Conservation (phyloP, 495 filamentous ascomycete genomes). For the Evansstolkia leycettana region DNA sequence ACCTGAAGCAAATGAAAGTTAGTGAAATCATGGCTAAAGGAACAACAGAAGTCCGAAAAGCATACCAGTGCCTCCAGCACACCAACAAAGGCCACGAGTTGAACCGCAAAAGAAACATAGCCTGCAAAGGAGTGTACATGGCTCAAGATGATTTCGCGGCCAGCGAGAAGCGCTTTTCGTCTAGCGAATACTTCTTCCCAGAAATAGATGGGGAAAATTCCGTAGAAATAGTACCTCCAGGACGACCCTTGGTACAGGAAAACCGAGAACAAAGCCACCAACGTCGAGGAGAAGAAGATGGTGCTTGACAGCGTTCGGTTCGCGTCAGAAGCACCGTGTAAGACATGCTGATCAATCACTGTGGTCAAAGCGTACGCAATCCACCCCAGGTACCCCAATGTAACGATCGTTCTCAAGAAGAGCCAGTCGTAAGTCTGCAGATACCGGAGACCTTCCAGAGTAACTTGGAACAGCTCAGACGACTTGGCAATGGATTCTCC, state of each 20-base stretch:
- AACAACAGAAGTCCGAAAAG: conserved; percentile 4
- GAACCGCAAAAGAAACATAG: conserved; percentile 41
- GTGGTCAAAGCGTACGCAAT: conserved; percentile 90
- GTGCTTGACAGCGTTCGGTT: conserved; percentile 49
- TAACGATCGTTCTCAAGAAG: conserved; percentile 88
- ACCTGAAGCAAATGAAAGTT: conserved; percentile 33
- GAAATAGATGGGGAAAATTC: conserved; percentile 81
- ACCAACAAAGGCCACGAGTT: conserved; percentile 51
- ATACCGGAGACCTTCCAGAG: conserved; percentile 79
- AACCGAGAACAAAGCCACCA: conserved; percentile 63
- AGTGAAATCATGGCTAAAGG: background rate
- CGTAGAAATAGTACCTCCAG: conserved; percentile 83
- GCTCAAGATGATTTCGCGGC: conserved; percentile 54
- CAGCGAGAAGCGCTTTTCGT: conserved; percentile 53
- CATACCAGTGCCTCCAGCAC: conserved; percentile 76
- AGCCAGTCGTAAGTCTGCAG: conserved; percentile 97
- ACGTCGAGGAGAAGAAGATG: conserved; percentile 60
- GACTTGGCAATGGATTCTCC: conserved; percentile 67
- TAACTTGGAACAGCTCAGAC: conserved; percentile 59
- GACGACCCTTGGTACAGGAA: conserved; percentile 71
- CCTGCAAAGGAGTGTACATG: conserved; percentile 47
- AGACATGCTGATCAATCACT: conserved; percentile 79
- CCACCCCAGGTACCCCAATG: conserved; percentile 91
- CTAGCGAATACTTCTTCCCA: conserved; percentile 94
- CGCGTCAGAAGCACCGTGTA: conserved; percentile 58